These are phyloP conservation scores for Solanum stenotomum DNA, from an alignment of 257 asterid genomes.

Conservation along the genomic window DNA sequence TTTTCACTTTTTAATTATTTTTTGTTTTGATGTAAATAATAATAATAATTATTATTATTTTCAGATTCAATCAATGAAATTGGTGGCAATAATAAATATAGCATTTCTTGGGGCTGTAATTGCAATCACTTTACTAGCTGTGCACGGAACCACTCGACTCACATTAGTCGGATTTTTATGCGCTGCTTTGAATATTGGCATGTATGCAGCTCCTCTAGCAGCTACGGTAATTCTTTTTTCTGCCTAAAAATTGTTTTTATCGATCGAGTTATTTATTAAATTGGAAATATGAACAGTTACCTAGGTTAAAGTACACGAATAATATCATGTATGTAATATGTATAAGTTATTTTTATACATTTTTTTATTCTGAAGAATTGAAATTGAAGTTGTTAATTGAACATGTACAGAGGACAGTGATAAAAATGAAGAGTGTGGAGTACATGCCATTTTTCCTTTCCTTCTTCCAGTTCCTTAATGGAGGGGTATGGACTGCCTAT, in stretches of 20 bases:
- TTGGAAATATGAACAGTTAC: background rate
- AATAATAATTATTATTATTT: background rate
- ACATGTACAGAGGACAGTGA: conserved; percentile 38
- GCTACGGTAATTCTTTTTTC: conserved; percentile 32
- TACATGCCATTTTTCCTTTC: conserved; percentile 70
- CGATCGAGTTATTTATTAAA: background rate
- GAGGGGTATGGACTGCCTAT: conserved; percentile 47
- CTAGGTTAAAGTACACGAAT: background rate
- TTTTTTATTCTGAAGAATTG: background rate
- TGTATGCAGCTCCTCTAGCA: conserved; percentile 76
- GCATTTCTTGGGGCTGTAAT: conserved; percentile 42
- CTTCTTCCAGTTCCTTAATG: conserved; percentile 59
- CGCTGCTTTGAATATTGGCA: conserved; percentile 53
- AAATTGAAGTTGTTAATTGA: background rate
- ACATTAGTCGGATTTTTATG: conserved; percentile 52
- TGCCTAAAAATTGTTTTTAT: background rate
- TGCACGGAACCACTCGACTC: conserved; percentile 26
- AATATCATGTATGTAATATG: no score
- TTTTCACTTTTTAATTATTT: background rate
- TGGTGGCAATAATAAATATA: conserved; percentile 39
- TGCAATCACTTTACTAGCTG: conserved; percentile 23
- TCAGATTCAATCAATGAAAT: conserved; percentile 32
- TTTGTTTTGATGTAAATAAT: background rate
- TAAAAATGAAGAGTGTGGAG: conserved; percentile 54
- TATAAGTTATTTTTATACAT: no score